A percentile compares a stretch with the other conserved stretches of the same genome.
These are phyloP conservation scores for Triticum monococcum DNA, from an alignment of 176 grass and related monocot species.

Conservation along the genomic window DNA sequence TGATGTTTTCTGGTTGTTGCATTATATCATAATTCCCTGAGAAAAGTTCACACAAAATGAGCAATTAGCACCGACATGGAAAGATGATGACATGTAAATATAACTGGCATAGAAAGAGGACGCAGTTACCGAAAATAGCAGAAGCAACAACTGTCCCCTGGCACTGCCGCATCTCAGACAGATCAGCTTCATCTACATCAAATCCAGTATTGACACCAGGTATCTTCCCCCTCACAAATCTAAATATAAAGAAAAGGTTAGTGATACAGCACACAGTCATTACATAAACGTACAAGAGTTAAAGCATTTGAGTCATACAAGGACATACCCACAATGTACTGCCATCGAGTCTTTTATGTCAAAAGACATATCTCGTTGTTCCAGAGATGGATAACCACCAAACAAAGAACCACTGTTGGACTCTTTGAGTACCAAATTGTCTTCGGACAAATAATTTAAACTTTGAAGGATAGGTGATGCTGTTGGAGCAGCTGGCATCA, in stretches of 20 bases:
- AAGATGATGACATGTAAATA: neutral
- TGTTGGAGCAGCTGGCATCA: slow-evolving; percentile 61
- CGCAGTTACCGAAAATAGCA: slow-evolving; percentile 91
- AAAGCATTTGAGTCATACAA: slow-evolving; percentile 33
- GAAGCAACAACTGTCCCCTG: slow-evolving; percentile 76
- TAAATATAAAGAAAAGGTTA: slow-evolving; percentile 39
- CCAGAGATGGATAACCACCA: slow-evolving; percentile 87
- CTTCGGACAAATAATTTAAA: slow-evolving; percentile 72
- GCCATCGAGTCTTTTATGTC: slow-evolving; percentile 85
- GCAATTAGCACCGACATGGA: slow-evolving; percentile 23
- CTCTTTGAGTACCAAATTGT: slow-evolving; percentile 58
- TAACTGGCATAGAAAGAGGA: slow-evolving; percentile 3
- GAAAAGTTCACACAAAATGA: slow-evolving; percentile 22
- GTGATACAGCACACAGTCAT: neutral
- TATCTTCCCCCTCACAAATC: slow-evolving; percentile 87
- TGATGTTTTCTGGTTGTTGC: slow-evolving; percentile 91
- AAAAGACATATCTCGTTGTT: slow-evolving; percentile 73
- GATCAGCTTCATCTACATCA: slow-evolving; percentile 88
- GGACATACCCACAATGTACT: slow-evolving; percentile 85
- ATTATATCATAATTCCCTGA: slow-evolving; percentile 98
- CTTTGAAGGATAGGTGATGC: slow-evolving; percentile 66
- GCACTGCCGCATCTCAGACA: slow-evolving; percentile 83
- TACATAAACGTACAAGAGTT: slow-evolving; percentile 7
- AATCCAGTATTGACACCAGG: slow-evolving; percentile 86
- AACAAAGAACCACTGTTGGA: slow-evolving; percentile 72